These are phyloP conservation scores for Serendipita sp. DNA, from an alignment of 1,284 basidiomycete genomes.

Conservation along the genomic window DNA sequence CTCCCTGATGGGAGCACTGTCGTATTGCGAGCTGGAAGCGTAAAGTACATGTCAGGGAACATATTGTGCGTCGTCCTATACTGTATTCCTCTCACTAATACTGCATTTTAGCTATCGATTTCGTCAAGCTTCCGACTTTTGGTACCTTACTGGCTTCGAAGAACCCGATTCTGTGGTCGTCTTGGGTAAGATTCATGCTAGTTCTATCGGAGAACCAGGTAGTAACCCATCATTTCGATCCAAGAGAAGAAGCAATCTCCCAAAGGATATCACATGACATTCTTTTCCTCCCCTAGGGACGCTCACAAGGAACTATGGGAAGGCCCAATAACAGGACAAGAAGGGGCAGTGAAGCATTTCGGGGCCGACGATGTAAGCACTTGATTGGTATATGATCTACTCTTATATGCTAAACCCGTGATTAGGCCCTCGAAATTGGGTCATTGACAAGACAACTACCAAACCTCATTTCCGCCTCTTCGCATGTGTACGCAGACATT, in stretches of 20 bases:
- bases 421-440: too few relatives aligned
- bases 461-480: constrained; percentile 30
- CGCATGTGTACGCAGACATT: constrained; percentile 30
- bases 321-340: constrained; percentile 58
- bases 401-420: too few relatives aligned
- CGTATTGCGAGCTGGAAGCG: constrained; percentile 63
- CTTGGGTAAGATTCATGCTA: constrained; percentile 34
- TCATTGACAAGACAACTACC: constrained; percentile 30
- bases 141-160: constrained; percentile 89
- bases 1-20: constrained; percentile 70
- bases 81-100: constrained; percentile 9
- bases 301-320: constrained; percentile 81
- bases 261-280: constrained; percentile 74
- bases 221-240: neutral
- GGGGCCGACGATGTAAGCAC: constrained; percentile 59
- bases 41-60: constrained; percentile 84
- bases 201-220: too few relatives aligned
- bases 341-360: constrained; percentile 51
- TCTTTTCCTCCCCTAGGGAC: constrained; percentile 68
- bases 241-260: constrained; percentile 49
- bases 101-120: constrained; percentile 68
- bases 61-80: constrained; percentile 33
- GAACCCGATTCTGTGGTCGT: constrained; percentile 85
- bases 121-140: constrained; percentile 84
- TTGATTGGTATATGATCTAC: neutral